phyloP scores from a whole-genome alignment of 441 rosid species.

The Theobroma grandiflorum region DNA sequence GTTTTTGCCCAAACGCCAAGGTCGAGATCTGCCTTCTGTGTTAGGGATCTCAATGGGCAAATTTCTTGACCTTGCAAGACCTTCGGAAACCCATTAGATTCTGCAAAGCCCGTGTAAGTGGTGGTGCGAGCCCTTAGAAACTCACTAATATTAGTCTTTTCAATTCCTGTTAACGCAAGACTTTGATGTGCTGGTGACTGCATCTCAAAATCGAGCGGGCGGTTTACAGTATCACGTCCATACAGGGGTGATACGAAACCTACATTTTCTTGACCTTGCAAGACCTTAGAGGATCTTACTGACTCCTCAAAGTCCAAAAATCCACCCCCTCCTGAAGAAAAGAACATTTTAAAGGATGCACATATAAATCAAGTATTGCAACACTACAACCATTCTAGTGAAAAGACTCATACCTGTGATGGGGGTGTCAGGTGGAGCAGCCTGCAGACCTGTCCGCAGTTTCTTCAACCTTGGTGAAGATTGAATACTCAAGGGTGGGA shows the following conservation, averaged over 20 bases:
- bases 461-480: constrained; percentile 89
- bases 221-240: constrained; percentile 66
- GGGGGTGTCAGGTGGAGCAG: constrained; percentile 60
- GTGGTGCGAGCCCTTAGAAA: constrained; percentile 50
- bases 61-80: constrained; percentile 99
- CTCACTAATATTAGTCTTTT: constrained; percentile 50
- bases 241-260: constrained; percentile 74
- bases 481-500: constrained; percentile 78
- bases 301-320: constrained; percentile 92
- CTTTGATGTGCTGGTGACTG: constrained; percentile 61
- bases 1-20: constrained; percentile 60
- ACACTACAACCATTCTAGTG: constrained; percentile 5
- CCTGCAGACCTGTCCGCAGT: constrained; percentile 67
- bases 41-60: constrained; percentile 70
- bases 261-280: constrained; percentile 99
- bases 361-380: not conserved
- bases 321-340: constrained; percentile 61
- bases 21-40: constrained; percentile 63
- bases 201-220: constrained; percentile 67
- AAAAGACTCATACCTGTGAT: constrained; percentile 47
- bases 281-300: constrained; percentile 97
- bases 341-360: not conserved
- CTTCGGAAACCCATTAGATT: constrained; percentile 71
- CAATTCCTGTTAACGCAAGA: constrained; percentile 55
- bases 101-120: constrained; percentile 61